Conservation (phyloP, 441 rosid species). For the Gossypium aridum region DNA sequence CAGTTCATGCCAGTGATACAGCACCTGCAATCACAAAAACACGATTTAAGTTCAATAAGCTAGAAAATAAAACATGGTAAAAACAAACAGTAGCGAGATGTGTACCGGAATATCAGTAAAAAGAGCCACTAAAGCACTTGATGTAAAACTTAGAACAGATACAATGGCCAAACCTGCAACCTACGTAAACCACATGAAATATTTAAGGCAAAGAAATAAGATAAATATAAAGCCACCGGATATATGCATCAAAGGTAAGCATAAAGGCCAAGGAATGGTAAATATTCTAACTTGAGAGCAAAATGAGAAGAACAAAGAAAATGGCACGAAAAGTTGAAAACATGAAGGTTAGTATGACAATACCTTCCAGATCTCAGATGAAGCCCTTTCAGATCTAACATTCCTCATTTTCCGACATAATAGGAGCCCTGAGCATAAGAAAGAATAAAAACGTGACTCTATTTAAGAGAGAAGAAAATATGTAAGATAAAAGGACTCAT, state of each 20-base stretch:
- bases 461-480: background rate
- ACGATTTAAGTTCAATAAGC: background rate
- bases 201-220: background rate
- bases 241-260: background rate
- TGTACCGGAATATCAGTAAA: constrained; percentile 54
- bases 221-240: background rate
- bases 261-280: background rate
- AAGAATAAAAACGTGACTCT: background rate
- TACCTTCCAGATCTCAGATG: constrained; percentile 68
- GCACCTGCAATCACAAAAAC: constrained; percentile 37
- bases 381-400: constrained; percentile 59
- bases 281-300: background rate
- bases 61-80: constrained; percentile 6
- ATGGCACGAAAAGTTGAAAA: background rate
- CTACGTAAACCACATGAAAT: constrained; percentile 25
- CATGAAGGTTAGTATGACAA: background rate
- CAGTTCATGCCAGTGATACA: constrained; percentile 39
- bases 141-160: constrained; percentile 51
- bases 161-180: constrained; percentile 61
- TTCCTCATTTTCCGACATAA: constrained; percentile 57
- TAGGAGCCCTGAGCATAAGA: constrained; percentile 34
- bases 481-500: background rate
- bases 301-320: background rate
- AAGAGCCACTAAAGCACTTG: constrained; percentile 47
- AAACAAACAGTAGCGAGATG: background rate